A percentile compares a stretch with the other conserved stretches of the same genome.
Conservation (phyloP, 805 yeast species). For the Candida nonsorbophila region DNA sequence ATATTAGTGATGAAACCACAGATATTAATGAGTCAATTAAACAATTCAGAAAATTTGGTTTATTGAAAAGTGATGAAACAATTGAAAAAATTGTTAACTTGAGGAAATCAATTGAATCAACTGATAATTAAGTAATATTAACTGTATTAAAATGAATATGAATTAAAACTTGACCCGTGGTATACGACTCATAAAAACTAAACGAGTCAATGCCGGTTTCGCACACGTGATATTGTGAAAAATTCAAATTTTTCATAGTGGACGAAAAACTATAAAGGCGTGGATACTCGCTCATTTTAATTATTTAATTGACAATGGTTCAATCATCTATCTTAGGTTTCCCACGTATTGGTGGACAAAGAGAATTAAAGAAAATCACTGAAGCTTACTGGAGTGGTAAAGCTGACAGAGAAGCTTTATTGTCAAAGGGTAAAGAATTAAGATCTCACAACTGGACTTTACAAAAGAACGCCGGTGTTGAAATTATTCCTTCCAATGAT, state of each 20-base stretch:
- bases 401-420: constrained; percentile 77
- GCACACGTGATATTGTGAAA: constrained; percentile 6
- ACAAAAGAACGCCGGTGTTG: constrained; percentile 96
- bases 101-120: constrained; percentile 25
- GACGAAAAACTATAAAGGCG: constrained; percentile 1
- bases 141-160: no score
- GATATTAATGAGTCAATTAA: constrained; percentile 43
- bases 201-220: constrained; percentile 2
- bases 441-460: constrained; percentile 97
- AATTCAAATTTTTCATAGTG: constrained; percentile 1
- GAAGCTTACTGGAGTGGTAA: constrained; percentile 99
- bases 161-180: no score
- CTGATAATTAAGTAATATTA: not conserved
- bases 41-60: constrained; percentile 64
- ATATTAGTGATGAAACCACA: constrained; percentile 30
- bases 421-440: constrained; percentile 90
- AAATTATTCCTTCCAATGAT: constrained; percentile 94
- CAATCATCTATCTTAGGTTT: constrained; percentile 96
- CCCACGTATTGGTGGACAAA: constrained; percentile 99
- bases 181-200: not conserved
- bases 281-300: constrained; percentile 3
- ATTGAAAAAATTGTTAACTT: constrained; percentile 32
- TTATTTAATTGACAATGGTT: constrained; percentile 57
- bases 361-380: constrained; percentile 98
- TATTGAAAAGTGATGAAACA: constrained; percentile 42